Conservation (phyloP, 768 basidiomycete species). For the Podaxis pistillaris region DNA sequence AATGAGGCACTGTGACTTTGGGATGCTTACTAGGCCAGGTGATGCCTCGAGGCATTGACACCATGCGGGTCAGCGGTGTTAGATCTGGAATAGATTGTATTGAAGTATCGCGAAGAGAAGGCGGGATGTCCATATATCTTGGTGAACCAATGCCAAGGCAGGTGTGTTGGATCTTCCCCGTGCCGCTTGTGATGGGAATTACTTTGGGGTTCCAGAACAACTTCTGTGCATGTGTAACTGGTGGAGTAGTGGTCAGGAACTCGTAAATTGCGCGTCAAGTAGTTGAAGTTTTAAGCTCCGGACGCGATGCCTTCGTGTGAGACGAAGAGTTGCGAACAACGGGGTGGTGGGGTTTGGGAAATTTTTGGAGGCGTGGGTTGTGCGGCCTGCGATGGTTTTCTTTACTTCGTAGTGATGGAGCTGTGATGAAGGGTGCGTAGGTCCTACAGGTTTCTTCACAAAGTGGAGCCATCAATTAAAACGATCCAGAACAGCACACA, state of each 20-base stretch:
- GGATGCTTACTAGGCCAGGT: background rate
- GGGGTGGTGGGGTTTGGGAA: background rate
- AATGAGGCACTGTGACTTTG: background rate
- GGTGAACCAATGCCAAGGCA: background rate
- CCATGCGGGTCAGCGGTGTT: slow-evolving; percentile 11
- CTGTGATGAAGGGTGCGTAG: too few relatives aligned
- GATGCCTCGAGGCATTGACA: slow-evolving; percentile 10
- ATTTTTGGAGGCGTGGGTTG: slow-evolving; percentile 5
- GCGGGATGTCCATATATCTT: background rate
- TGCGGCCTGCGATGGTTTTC: background rate
- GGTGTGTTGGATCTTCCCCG: background rate
- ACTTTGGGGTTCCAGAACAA: background rate
- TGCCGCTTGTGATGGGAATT: background rate
- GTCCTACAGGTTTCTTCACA: too few relatives aligned
- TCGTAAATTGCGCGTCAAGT: too few relatives aligned
- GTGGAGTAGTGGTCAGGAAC: too few relatives aligned
- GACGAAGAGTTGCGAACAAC: background rate
- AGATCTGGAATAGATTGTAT: background rate
- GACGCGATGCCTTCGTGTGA: background rate
- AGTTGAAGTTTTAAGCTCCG: background rate
- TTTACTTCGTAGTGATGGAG: too few relatives aligned
- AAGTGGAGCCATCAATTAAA: too few relatives aligned
- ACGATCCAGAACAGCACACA: too few relatives aligned
- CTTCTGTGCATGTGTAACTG: background rate
- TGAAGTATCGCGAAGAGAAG: background rate